These are phyloP conservation scores for Paramecium primaurelia DNA, from an alignment of 73 alveolate genomes.

Conservation along the genomic window DNA sequence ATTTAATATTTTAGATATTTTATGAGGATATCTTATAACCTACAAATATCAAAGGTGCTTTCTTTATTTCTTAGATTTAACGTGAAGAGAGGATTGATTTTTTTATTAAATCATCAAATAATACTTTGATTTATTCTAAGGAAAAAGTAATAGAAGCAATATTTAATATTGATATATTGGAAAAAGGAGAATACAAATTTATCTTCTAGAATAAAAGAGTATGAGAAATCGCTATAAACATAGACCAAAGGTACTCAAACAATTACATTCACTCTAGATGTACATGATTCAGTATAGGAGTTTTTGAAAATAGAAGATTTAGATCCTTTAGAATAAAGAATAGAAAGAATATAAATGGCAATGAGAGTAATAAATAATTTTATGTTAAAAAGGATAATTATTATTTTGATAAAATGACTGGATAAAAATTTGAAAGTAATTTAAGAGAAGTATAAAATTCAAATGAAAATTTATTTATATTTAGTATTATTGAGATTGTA, in stretches of 20 bases:
- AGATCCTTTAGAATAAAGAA: not conserved
- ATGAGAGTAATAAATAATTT: not conserved
- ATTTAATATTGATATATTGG: not conserved
- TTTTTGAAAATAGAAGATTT: not conserved
- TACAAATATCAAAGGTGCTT: not conserved
- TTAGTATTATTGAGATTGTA: not conserved
- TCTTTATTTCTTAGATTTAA: not conserved
- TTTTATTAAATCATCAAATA: not conserved
- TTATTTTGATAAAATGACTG: not conserved
- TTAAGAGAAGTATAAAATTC: not conserved
- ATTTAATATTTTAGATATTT: not conserved
- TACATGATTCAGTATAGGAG: not conserved
- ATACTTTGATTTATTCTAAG: not conserved
- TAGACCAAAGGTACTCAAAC: not conserved
- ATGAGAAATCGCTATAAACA: not conserved
- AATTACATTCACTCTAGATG: conserved; percentile 21
- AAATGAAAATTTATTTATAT: not conserved
- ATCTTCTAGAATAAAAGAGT: conserved; percentile 31
- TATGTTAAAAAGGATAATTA: not conserved
- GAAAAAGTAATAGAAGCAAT: not conserved
- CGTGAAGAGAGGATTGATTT: not conserved
- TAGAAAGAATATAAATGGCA: not conserved
- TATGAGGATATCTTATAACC: not conserved
- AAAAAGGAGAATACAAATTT: not conserved
- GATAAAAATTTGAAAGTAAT: not conserved